A percentile compares a stretch with the other conserved stretches of the same genome.
Conservation (phyloP, 805 yeast species). For the Komagataella mondaviorum region DNA sequence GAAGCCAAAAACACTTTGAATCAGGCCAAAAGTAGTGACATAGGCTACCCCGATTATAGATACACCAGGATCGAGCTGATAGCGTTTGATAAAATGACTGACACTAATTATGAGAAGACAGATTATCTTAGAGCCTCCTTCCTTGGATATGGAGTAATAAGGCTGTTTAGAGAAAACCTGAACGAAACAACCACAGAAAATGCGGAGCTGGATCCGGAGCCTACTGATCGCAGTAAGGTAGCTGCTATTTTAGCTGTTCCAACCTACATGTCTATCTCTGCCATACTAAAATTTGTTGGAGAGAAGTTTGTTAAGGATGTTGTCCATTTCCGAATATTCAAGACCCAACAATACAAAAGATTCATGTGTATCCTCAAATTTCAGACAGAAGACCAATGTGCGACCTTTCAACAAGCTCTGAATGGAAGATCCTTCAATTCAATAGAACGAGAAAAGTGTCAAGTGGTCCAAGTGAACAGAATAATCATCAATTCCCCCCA, state of each 20-base stretch:
- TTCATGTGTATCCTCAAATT: slow-evolving; percentile 74
- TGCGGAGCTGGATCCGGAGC: slow-evolving; percentile 5
- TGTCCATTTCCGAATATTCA: slow-evolving; percentile 60
- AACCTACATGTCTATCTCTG: slow-evolving; percentile 75
- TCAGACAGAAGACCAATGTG: slow-evolving; percentile 37
- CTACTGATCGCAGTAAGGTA: slow-evolving; percentile 47
- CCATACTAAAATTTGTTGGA: slow-evolving; percentile 70
- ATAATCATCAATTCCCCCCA: slow-evolving; percentile 26
- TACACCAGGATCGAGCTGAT: slow-evolving; percentile 19
- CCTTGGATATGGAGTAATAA: slow-evolving; percentile 63
- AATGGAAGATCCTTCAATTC: slow-evolving; percentile 72
- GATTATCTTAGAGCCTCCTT: slow-evolving; percentile 46
- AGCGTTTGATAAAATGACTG: slow-evolving; percentile 14
- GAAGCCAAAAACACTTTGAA: slow-evolving; percentile 6
- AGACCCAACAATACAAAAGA: slow-evolving; percentile 52
- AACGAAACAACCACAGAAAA: slow-evolving; percentile 8
- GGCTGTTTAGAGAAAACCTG: slow-evolving; percentile 46
- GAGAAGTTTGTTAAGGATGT: slow-evolving; percentile 37
- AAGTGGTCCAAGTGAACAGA: slow-evolving; percentile 55
- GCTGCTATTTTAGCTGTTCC: slow-evolving; percentile 80
- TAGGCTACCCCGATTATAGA: slow-evolving; percentile 16
- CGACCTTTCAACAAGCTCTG: slow-evolving; percentile 47
- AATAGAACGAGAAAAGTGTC: slow-evolving; percentile 83
- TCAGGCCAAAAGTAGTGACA: slow-evolving; percentile 1
- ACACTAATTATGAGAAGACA: slow-evolving; percentile 2